Evolutionary conservation across 108 stramenopile genomes (phyloP).

Genomic region (Discostella pseudostelligera): DNA sequence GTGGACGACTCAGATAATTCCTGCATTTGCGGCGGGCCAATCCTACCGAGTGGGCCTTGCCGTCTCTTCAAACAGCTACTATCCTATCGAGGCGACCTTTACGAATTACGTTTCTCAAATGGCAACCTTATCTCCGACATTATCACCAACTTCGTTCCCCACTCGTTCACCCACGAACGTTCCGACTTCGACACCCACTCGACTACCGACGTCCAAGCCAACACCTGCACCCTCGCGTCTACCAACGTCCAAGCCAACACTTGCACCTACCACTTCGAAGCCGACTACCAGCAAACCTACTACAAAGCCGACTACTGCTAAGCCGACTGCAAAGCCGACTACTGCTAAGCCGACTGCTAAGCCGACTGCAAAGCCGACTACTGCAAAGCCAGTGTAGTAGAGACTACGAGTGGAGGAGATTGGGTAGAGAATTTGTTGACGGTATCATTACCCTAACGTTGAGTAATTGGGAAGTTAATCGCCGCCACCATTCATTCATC

Average conservation of each 20-base stretch:
- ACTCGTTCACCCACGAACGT: background rate
- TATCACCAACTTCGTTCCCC: constrained; percentile 7
- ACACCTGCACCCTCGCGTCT: background rate
- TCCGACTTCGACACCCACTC: background rate
- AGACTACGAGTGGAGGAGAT: too few relatives aligned
- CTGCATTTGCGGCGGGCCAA: constrained; percentile 5
- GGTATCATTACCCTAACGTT: too few relatives aligned
- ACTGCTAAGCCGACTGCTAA: too few relatives aligned
- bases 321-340: background rate
- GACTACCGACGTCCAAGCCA: background rate
- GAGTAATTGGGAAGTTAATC: too few relatives aligned
- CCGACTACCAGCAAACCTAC: too few relatives aligned
- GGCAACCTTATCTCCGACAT: constrained; percentile 7
- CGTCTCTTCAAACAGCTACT: constrained; percentile 12
- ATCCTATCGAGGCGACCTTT: constrained; percentile 21
- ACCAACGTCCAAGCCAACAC: too few relatives aligned
- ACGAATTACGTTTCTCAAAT: constrained; percentile 12
- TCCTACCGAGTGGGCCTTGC: constrained; percentile 19
- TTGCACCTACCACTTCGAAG: too few relatives aligned
- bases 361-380: background rate
- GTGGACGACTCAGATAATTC: background rate
- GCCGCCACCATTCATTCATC: too few relatives aligned
- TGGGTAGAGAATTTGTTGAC: too few relatives aligned
- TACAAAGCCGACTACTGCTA: too few relatives aligned
- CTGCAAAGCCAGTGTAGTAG: too few relatives aligned